Percentiles rank a stretch among this genome's conserved stretches.
Evolutionary conservation across 495 filamentous ascomycete genomes (phyloP).

Genomic region (Penicillium longicatenatum): DNA sequence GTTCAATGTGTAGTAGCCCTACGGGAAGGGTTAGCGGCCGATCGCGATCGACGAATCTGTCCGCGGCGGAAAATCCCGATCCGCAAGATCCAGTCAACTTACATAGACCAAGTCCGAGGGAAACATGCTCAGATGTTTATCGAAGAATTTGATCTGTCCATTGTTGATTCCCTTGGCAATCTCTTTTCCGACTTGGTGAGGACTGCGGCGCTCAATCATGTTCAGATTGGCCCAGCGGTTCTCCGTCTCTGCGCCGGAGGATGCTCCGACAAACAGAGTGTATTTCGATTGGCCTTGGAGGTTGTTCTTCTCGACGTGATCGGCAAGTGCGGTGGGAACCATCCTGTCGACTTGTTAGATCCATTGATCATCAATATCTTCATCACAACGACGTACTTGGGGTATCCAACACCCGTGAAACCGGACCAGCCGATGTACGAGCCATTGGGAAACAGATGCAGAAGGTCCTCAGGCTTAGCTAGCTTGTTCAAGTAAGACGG

Average conservation of each 20-base stretch:
- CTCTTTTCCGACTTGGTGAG: conserved; percentile 90
- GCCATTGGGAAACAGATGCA: conserved; percentile 79
- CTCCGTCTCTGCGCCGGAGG: conserved; percentile 87
- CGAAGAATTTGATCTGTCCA: conserved; percentile 88
- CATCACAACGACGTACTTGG: conserved; percentile 61
- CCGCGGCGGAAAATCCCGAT: conserved; percentile 17
- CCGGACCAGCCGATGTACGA: conserved; percentile 87
- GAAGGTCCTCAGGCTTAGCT: conserved; percentile 74
- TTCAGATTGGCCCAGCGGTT: conserved; percentile 83
- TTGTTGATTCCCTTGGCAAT: conserved; percentile 91
- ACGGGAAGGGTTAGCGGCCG: conserved; percentile 19
- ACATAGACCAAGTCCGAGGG: conserved; percentile 84
- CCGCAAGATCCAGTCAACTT: conserved; percentile 29
- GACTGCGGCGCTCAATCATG: conserved; percentile 85
- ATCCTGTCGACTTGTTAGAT: conserved; percentile 52
- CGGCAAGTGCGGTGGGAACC: conserved; percentile 80
- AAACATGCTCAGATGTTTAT: conserved; percentile 92
- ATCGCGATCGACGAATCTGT: conserved; percentile 11
- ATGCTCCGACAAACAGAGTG: conserved; percentile 85
- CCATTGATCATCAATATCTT: neutral
- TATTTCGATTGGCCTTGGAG: conserved; percentile 84
- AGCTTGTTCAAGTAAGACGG: conserved; percentile 81
- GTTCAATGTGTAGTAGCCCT: conserved; percentile 82
- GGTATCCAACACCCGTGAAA: conserved; percentile 90
- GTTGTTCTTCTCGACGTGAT: conserved; percentile 87